Evolutionary conservation across 2,329 filamentous ascomycete species (phyloP).

Genomic region (Lecanicillium sp.): DNA sequence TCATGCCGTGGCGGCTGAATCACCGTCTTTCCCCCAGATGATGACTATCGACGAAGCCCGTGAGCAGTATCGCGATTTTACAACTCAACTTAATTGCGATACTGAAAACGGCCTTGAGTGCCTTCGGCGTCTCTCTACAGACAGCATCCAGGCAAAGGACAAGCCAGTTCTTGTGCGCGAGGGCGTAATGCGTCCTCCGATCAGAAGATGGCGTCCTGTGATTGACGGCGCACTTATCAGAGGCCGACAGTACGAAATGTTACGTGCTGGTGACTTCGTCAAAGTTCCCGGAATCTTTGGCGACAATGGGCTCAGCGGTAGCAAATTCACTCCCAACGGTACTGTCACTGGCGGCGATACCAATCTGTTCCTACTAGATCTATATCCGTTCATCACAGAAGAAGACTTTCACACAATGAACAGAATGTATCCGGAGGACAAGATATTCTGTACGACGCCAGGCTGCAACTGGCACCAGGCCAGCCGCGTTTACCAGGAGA

Average conservation of each 20-base stretch:
- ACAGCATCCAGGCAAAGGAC: constrained; percentile 38
- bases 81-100: constrained; percentile 36
- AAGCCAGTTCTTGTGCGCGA: constrained; percentile 30
- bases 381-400: constrained; percentile 29
- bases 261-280: constrained; percentile 43
- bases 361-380: constrained; percentile 27
- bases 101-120: constrained; percentile 37
- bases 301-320: constrained; percentile 34
- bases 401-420: constrained; percentile 27
- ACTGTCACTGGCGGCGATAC: constrained; percentile 28
- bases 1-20: constrained; percentile 44
- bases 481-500: constrained; percentile 30
- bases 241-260: constrained; percentile 44
- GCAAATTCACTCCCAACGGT: constrained; percentile 27
- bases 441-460: constrained; percentile 24
- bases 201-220: constrained; percentile 49
- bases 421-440: constrained; percentile 30
- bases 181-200: constrained; percentile 26
- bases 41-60: constrained; percentile 40
- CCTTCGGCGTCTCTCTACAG: constrained; percentile 36
- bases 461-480: constrained; percentile 34
- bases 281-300: constrained; percentile 47
- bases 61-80: constrained; percentile 47
- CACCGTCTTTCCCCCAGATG: constrained; percentile 45
- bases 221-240: constrained; percentile 48